phyloP scores from a whole-genome alignment of 176 grass and related monocot species.

The Neostapfia colusana region DNA sequence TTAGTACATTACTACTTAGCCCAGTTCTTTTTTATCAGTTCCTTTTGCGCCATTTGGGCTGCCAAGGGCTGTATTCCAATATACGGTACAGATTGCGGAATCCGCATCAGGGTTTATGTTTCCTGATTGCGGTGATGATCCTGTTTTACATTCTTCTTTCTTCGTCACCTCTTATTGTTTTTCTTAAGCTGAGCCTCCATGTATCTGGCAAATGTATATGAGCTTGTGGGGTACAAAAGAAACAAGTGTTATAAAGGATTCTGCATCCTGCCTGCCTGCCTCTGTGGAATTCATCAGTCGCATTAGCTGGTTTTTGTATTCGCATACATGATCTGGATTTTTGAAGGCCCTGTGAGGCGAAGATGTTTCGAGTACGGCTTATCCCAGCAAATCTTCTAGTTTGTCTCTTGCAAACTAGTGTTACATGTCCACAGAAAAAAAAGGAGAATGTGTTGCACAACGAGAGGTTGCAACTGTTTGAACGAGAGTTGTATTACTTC shows the following conservation, averaged over 20 bases:
- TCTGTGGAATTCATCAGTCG: background rate
- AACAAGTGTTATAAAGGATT: conserved; percentile 38
- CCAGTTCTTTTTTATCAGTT: conserved; percentile 38
- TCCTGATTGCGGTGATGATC: conserved; percentile 47
- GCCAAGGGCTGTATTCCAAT: conserved; percentile 56
- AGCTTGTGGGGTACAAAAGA: conserved; percentile 46
- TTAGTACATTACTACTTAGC: conserved; percentile 59
- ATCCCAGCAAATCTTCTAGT: background rate
- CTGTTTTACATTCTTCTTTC: conserved; percentile 51
- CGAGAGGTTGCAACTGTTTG: too few relatives aligned
- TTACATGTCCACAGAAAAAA: too few relatives aligned
- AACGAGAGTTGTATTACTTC: too few relatives aligned
- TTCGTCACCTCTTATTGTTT: conserved; percentile 43
- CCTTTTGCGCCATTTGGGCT: conserved; percentile 35
- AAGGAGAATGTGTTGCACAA: too few relatives aligned
- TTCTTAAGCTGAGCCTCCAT: conserved; percentile 59
- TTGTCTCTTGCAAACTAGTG: background rate
- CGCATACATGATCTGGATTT: background rate
- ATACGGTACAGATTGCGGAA: conserved; percentile 50
- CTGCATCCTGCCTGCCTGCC: conserved; percentile 16
- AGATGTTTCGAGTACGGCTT: background rate
- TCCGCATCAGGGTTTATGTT: conserved; percentile 45
- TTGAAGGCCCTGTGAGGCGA: background rate
- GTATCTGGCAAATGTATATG: conserved; percentile 63
- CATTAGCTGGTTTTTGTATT: background rate